Evolutionary conservation across 1,139 yeast species (phyloP).

Genomic region (Pichia sp.): DNA sequence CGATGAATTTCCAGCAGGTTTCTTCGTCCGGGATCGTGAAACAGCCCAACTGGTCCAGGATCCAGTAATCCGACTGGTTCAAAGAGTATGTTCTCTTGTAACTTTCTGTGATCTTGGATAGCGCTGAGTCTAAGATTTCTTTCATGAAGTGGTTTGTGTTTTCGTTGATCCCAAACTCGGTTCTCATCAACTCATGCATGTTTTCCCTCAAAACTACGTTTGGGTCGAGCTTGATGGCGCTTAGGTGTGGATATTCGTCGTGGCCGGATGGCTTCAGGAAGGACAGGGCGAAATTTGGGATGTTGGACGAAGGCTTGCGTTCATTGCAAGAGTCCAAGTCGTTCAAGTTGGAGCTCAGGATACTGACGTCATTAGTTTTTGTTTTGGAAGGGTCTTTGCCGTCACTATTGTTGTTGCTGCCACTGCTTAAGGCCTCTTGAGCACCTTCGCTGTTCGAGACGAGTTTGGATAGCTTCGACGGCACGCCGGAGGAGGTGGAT

Average conservation of each 20-base stretch:
- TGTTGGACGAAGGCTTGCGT: slow-evolving; percentile 5
- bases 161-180: slow-evolving; percentile 16
- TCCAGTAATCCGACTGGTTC: slow-evolving; percentile 47
- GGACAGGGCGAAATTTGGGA: slow-evolving; percentile 12
- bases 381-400: not conserved
- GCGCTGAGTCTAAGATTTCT: slow-evolving; percentile 24
- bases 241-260: slow-evolving; percentile 17
- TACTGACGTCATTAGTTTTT: not conserved
- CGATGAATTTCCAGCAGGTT: slow-evolving; percentile 57
- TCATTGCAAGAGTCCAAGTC: slow-evolving; percentile 8
- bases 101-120: slow-evolving; percentile 30
- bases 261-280: slow-evolving; percentile 20
- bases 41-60: slow-evolving; percentile 66
- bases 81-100: slow-evolving; percentile 35
- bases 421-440: not conserved
- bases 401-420: not conserved
- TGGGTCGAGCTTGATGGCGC: slow-evolving; percentile 21
- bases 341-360: slow-evolving; percentile 11
- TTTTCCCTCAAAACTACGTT: slow-evolving; percentile 22
- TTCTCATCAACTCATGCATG: slow-evolving; percentile 16
- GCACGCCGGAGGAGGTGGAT: not conserved
- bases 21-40: slow-evolving; percentile 62
- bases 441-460: not conserved
- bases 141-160: slow-evolving; percentile 17
- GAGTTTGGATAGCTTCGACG: not conserved